Evolutionary conservation across 768 basidiomycete genomes (phyloP).

Genomic region (Boletus tomentosulus): DNA sequence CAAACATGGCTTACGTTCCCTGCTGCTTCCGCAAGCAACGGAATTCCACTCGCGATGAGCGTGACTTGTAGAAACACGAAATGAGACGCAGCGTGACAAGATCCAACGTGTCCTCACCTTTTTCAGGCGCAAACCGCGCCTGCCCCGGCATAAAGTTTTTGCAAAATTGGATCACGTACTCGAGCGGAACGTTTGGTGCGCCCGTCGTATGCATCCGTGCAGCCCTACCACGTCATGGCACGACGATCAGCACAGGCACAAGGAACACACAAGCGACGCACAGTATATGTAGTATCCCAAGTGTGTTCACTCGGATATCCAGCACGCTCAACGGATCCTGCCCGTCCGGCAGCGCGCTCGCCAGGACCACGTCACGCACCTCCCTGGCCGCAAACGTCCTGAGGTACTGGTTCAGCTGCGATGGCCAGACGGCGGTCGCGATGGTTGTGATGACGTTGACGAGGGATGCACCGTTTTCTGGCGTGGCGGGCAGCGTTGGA

Average conservation of each 20-base stretch:
- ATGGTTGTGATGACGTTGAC: conserved; percentile 44
- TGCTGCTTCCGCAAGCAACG: conserved; percentile 41
- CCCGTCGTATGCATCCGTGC: conserved; percentile 48
- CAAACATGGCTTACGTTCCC: conserved; percentile 46
- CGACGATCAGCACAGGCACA: neutral
- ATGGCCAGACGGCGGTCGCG: conserved; percentile 37
- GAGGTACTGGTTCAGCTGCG: conserved; percentile 41
- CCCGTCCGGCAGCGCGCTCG: conserved; percentile 50
- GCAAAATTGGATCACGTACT: conserved; percentile 56
- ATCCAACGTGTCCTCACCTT: conserved; percentile 38
- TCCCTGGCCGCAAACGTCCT: conserved; percentile 52
- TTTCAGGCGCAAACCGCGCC: conserved; percentile 64
- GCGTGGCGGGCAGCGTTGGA: conserved; percentile 1
- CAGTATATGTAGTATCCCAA: conserved; percentile 72
- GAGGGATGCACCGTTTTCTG: conserved; percentile 26
- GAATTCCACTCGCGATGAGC: conserved; percentile 60
- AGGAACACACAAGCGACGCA: conserved; percentile 34
- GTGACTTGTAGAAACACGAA: conserved; percentile 44
- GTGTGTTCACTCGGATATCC: conserved; percentile 50
- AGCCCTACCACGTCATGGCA: conserved; percentile 37
- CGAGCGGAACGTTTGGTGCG: conserved; percentile 38
- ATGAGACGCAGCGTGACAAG: conserved; percentile 1
- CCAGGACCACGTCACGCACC: conserved; percentile 51
- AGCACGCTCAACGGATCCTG: conserved; percentile 66
- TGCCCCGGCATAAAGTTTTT: conserved; percentile 56